Evolutionary conservation across 768 basidiomycete genomes (phyloP).

Genomic region (Tulasnella calospora): DNA sequence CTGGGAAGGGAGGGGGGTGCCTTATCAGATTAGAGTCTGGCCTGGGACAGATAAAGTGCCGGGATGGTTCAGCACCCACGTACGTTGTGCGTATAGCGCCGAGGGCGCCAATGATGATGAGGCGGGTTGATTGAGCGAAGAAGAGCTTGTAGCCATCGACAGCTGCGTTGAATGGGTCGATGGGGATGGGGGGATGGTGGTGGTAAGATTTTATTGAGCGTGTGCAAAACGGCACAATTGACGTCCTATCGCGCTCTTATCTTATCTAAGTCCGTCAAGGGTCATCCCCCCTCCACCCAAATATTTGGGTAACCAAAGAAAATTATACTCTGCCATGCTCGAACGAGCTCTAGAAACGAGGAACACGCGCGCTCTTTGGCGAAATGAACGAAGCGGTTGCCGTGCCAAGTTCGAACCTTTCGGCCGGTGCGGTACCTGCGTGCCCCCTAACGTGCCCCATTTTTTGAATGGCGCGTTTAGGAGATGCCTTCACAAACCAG

Average conservation of each 20-base stretch:
- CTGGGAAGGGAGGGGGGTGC: conserved; percentile 40
- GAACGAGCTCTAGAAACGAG: not conserved
- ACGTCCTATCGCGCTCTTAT: not conserved
- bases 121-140: not conserved
- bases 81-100: conserved; percentile 12
- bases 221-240: conserved; percentile 1
- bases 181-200: not conserved
- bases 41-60: not conserved
- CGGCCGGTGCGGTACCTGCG: not conserved
- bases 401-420: not conserved
- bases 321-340: not conserved
- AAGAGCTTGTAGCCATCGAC: not conserved
- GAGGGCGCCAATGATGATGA: not conserved
- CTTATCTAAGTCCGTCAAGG: not conserved
- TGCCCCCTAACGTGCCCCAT: not conserved
- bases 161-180: not conserved
- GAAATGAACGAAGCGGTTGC: not conserved
- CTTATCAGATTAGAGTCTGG: conserved; percentile 24
- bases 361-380: not conserved
- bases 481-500: not conserved
- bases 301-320: not conserved
- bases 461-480: too few species aligned
- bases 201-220: conserved; percentile 12
- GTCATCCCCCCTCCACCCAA: not conserved
- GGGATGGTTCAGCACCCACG: not conserved